Base-by-base conservation (phyloP, 148 eudicot species). In the Euryodendron excelsum region DNA sequence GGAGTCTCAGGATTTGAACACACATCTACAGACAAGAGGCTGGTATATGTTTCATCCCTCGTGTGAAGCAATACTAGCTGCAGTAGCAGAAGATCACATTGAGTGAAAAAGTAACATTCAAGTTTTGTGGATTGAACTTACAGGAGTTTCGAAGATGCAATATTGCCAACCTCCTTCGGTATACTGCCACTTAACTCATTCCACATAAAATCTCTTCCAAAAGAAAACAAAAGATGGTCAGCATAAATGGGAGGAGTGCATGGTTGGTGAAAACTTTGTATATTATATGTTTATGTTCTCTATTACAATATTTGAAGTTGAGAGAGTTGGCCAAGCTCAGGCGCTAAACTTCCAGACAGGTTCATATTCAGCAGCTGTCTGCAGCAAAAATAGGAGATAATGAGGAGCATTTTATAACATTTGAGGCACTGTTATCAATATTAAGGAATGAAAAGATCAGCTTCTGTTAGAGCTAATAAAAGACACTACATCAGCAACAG, bases 161-260 rank as follows among this genome's bases (percentile, higher is more conserved):
- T 89, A 36, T 82, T 92, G 62, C 97, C 97, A 65, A 94, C 86
- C 93, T 94, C 95, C 87, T 88, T 89, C 2, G 98, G 97, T 64
- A 92, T 88, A 80, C 80, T 79, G 34, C 98, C 98, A 73, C 77
- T 86, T 47, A 92, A 79, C 17, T 85, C 77, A 80, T 94, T 94
- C 98, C 98, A 94, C 95, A 94, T 91, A 84, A 94, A 84, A 78
- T 92, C 89, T 80, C 98, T 94, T 71, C 69, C 77, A 47, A 74
- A 69, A 74, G 47, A 74, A 61, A 74, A 45, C 0, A 36, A 69
- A 27, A 72, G 31, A 21, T 48, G 50, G 50, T 72, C 69, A 79
- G 65, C 53, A 74, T 74, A 31, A 68, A 72, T 14, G 31, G 33
- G 50, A 62, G 61, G 60, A 60, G 17, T 9, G 34, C 36, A 33